Evolutionary conservation across 495 filamentous ascomycete genomes (phyloP).

Genomic region (Sporormia fimetaria): DNA sequence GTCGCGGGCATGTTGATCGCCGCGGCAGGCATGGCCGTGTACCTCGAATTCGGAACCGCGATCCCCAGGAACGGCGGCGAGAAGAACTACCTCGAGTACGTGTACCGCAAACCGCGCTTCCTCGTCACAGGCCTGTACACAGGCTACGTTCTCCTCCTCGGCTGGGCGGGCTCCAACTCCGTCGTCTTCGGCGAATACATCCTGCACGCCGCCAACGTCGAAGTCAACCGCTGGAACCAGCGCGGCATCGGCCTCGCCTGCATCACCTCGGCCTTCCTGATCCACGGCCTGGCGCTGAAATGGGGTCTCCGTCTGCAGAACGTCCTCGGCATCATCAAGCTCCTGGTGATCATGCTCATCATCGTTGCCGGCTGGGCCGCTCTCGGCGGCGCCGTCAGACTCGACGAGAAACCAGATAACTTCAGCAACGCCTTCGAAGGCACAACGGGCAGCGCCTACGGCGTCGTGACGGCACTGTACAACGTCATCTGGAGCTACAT

Average conservation of each 20-base stretch:
- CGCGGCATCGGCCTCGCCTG: conserved; percentile 34
- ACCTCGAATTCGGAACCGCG: conserved; percentile 33
- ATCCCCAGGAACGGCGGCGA: conserved; percentile 47
- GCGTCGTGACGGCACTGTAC: conserved; percentile 39
- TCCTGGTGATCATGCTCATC: conserved; percentile 35
- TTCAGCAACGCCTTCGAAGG: conserved; percentile 38
- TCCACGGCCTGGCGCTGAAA: conserved; percentile 39
- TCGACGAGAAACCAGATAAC: conserved; percentile 51
- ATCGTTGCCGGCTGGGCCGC: conserved; percentile 38
- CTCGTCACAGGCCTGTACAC: conserved; percentile 53
- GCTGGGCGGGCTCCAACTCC: conserved; percentile 43
- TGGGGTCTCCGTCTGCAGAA: conserved; percentile 44
- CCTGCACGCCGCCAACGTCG: conserved; percentile 31
- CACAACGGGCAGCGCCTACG: conserved; percentile 20
- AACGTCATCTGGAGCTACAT: conserved; percentile 60
- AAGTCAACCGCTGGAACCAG: conserved; percentile 14
- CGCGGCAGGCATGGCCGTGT: conserved; percentile 32
- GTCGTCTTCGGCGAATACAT: conserved; percentile 62
- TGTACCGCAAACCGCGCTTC: conserved; percentile 53
- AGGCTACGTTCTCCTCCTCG: conserved; percentile 45
- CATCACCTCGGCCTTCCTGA: conserved; percentile 35
- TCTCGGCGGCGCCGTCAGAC: conserved; percentile 42
- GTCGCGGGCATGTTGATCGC: conserved; percentile 41
- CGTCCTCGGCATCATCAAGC: conserved; percentile 40
- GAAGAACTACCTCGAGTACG: conserved; percentile 58